Conservation (phyloP, 2,329 filamentous ascomycete species). For the Aspergillus aculeatinus region DNA sequence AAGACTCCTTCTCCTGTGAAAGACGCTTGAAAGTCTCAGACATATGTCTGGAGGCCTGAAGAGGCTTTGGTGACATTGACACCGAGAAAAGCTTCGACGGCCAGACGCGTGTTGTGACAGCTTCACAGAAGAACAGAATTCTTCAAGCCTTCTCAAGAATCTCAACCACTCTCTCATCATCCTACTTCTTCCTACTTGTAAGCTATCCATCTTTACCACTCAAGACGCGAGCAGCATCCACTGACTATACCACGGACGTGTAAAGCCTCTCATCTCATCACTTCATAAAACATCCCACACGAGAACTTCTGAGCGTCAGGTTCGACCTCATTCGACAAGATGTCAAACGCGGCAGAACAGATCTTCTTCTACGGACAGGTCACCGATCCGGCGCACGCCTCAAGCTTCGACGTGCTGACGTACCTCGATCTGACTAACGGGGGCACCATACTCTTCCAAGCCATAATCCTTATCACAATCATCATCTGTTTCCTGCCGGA, state of each 20-base stretch:
- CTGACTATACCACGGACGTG: too few species aligned
- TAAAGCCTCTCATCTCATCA: too few species aligned
- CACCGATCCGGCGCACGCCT: slow-evolving; percentile 3
- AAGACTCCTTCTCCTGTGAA: background rate
- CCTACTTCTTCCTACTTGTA: too few species aligned
- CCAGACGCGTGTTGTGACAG: background rate
- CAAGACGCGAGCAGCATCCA: too few species aligned
- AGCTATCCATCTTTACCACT: too few species aligned
- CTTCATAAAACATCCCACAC: too few species aligned
- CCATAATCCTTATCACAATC: slow-evolving; percentile 7
- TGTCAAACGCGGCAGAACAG: slow-evolving; percentile 19
- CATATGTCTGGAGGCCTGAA: too few species aligned
- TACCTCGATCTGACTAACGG: slow-evolving; percentile 14
- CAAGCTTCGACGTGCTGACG: slow-evolving; percentile 2
- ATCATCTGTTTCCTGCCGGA: slow-evolving; percentile 4
- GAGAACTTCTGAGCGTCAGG: background rate
- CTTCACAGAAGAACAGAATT: background rate
- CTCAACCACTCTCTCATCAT: too few species aligned
- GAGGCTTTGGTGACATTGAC: background rate
- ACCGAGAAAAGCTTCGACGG: background rate
- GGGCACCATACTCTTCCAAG: slow-evolving; percentile 10
- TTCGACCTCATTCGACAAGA: slow-evolving; percentile 5
- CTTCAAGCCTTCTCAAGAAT: too few species aligned
- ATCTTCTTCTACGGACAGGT: slow-evolving; percentile 17
- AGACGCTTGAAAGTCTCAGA: too few species aligned